Evolutionary conservation across 441 rosid species (phyloP).

Genomic region (Macaranga tanarius): DNA sequence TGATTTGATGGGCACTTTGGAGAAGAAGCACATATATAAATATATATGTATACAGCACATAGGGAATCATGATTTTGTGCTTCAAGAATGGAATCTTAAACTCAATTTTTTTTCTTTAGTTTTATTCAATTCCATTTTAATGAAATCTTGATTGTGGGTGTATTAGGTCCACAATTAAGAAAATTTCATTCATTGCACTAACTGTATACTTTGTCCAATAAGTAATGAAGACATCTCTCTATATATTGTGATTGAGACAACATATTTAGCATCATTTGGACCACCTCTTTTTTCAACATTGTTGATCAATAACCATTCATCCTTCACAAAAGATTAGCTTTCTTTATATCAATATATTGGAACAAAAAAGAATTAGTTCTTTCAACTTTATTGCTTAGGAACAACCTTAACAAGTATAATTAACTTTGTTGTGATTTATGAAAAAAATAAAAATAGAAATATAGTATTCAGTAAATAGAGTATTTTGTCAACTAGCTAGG

Average conservation of each 20-base stretch:
- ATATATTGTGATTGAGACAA: constrained; percentile 12
- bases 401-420: no score
- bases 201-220: background rate
- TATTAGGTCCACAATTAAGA: background rate
- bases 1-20: constrained; percentile 17
- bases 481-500: background rate
- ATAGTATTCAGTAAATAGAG: no score
- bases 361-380: no score
- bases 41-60: background rate
- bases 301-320: constrained; percentile 1
- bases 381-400: no score
- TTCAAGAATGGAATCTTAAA: constrained; percentile 21
- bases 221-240: background rate
- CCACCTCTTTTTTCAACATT: background rate
- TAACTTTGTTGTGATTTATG: no score
- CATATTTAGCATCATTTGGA: constrained; percentile 13
- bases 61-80: background rate
- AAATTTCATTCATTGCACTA: background rate
- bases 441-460: no score
- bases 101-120: background rate
- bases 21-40: background rate
- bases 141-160: background rate
- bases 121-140: background rate
- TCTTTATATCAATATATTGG: background rate
- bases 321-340: background rate